Evolutionary conservation across 352 stramenopile genomes (phyloP).

Genomic region (Pythium pyrilobum): DNA sequence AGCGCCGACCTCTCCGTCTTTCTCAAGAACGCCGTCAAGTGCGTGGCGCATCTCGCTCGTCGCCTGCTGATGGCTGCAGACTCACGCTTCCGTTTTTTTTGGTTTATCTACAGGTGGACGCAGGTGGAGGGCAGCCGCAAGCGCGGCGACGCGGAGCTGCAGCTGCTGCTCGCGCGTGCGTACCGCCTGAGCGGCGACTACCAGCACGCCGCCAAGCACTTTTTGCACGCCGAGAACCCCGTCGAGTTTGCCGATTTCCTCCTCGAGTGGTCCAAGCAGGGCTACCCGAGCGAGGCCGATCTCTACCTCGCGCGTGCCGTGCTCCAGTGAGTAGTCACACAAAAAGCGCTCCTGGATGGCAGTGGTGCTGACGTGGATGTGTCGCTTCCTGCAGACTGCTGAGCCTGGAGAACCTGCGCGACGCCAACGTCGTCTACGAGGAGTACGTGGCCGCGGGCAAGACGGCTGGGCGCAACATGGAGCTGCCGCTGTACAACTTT

Average conservation of each 20-base stretch:
- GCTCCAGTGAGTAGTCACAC: conserved; percentile 54
- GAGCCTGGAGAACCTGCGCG: conserved; percentile 81
- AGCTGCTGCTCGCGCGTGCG: conserved; percentile 58
- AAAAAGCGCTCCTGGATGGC: background rate
- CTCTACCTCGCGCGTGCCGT: conserved; percentile 71
- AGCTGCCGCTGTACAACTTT: conserved; percentile 83
- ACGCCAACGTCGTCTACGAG: conserved; percentile 79
- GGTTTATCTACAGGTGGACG: conserved; percentile 43
- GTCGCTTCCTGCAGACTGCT: conserved; percentile 36
- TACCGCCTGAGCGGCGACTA: conserved; percentile 52
- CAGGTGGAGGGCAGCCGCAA: conserved; percentile 60
- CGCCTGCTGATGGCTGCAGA: background rate
- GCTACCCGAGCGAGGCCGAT: conserved; percentile 78
- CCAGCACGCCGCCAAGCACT: conserved; percentile 70
- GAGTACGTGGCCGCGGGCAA: conserved; percentile 53
- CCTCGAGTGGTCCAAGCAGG: conserved; percentile 66
- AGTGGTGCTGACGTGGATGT: conserved; percentile 4
- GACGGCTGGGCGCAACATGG: conserved; percentile 29
- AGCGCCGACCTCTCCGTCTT: conserved; percentile 60
- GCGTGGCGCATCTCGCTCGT: conserved; percentile 14
- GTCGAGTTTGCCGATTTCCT: conserved; percentile 62
- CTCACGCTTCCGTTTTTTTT: background rate
- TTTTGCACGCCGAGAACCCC: conserved; percentile 68
- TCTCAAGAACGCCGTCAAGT: conserved; percentile 82
- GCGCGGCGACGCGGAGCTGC: conserved; percentile 68